Conservation (phyloP, 345 rosid species). For the Citrus cavaleriei region DNA sequence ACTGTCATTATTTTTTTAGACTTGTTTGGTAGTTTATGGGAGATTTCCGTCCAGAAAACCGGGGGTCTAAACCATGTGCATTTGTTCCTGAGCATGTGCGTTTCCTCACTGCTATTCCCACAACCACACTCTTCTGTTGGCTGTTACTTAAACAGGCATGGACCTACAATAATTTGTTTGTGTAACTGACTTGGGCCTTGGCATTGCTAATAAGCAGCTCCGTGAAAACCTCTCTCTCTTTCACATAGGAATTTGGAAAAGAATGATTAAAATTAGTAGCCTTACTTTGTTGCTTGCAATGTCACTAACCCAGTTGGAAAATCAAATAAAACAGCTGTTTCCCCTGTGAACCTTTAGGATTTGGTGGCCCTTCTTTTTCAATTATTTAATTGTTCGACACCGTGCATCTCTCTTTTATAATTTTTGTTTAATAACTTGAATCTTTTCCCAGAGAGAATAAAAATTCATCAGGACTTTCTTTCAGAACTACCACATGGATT, state of each 20-base stretch:
- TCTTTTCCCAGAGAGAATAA: not conserved
- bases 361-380: not conserved
- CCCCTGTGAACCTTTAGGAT: constrained; percentile 1
- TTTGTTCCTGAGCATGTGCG: constrained; percentile 31
- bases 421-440: not conserved
- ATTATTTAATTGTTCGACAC: not conserved
- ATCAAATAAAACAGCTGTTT: constrained; percentile 7
- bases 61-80: constrained; percentile 31
- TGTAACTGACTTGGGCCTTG: not conserved
- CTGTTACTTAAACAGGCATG: constrained; percentile 18
- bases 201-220: not conserved
- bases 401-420: not conserved
- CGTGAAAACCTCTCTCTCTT: not conserved
- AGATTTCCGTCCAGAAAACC: not conserved
- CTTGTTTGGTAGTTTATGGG: not conserved
- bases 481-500: not conserved
- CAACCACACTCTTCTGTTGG: constrained; percentile 15
- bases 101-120: constrained; percentile 8
- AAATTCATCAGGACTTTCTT: not conserved
- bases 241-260: not conserved
- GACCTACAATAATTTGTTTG: constrained; percentile 12
- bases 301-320: constrained; percentile 3
- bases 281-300: not conserved
- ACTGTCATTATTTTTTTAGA: constrained; percentile 5
- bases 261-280: not conserved